phyloP scores from a whole-genome alignment of 176 grass and related monocot genomes.

The Cymbopogon citratus region DNA sequence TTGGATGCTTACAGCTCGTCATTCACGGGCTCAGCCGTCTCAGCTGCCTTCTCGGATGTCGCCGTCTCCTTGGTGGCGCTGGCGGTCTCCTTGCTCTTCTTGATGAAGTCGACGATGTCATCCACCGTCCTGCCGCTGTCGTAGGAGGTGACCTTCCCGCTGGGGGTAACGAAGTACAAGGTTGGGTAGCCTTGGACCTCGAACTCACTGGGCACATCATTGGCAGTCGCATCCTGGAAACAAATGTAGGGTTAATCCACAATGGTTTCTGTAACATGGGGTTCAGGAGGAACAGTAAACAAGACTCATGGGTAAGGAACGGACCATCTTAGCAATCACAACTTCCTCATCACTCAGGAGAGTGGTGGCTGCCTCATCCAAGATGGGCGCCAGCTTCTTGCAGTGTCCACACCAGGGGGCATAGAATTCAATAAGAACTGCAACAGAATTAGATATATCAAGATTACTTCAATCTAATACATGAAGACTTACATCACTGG shows the following conservation, averaged over 20 bases:
- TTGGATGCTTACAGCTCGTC: conserved; percentile 47
- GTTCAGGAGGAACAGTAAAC: background rate
- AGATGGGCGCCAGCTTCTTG: conserved; percentile 77
- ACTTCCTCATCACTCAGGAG: conserved; percentile 75
- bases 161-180: too few species aligned
- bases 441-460: background rate
- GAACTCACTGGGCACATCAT: conserved; percentile 68
- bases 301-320: background rate
- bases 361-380: conserved; percentile 71
- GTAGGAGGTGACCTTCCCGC: too few species aligned
- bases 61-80: background rate
- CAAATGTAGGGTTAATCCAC: background rate
- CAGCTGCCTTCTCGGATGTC: background rate
- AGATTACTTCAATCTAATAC: background rate
- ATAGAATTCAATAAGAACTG: conserved; percentile 94
- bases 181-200: conserved; percentile 76
- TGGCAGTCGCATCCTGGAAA: conserved; percentile 74
- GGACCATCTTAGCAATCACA: conserved; percentile 93
- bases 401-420: conserved; percentile 95
- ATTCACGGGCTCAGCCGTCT: conserved; percentile 10
- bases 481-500: too few species aligned
- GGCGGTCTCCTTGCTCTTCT: conserved; percentile 56
- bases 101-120: conserved; percentile 56
- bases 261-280: background rate
- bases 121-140: conserved; percentile 56